A percentile compares a stretch with the other conserved stretches of the same genome.
These are phyloP conservation scores for Helenozyma rhizophorensis DNA, from an alignment of 805 yeast genomes.

Conservation along the genomic window DNA sequence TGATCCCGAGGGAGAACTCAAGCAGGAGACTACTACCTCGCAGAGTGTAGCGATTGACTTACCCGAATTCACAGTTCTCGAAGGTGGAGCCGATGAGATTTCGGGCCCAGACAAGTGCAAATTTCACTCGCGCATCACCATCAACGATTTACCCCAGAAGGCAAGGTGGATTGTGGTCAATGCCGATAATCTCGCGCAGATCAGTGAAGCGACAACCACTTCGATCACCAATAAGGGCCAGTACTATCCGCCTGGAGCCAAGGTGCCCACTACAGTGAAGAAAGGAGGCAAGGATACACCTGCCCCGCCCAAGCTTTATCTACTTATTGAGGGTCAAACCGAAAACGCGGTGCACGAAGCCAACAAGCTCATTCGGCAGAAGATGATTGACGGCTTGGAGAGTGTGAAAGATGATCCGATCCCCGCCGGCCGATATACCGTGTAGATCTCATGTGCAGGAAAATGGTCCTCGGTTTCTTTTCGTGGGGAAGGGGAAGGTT, in stretches of 20 bases:
- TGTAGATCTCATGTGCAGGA: conserved; percentile 21
- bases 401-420: conserved; percentile 41
- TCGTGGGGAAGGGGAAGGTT: too few relatives aligned
- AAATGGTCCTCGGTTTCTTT: too few relatives aligned
- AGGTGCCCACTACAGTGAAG: conserved; percentile 53
- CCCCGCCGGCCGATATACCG: conserved; percentile 47
- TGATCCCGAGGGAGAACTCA: conserved; percentile 25
- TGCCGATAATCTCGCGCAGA: conserved; percentile 55
- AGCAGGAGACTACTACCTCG: neutral
- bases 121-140: conserved; percentile 65
- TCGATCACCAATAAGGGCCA: conserved; percentile 82
- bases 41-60: conserved; percentile 18
- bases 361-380: conserved; percentile 50
- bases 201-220: conserved; percentile 68
- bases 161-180: conserved; percentile 77
- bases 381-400: conserved; percentile 54
- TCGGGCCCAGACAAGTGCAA: conserved; percentile 51
- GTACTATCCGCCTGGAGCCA: conserved; percentile 44
- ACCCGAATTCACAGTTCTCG: conserved; percentile 46
- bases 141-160: conserved; percentile 81
- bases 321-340: conserved; percentile 71
- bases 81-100: conserved; percentile 50
- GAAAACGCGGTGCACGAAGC: conserved; percentile 58
- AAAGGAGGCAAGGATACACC: conserved; percentile 34
- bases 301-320: conserved; percentile 70